phyloP scores from a whole-genome alignment of 192 early-diverging fungal genomes.

The Coemansia sp. region DNA sequence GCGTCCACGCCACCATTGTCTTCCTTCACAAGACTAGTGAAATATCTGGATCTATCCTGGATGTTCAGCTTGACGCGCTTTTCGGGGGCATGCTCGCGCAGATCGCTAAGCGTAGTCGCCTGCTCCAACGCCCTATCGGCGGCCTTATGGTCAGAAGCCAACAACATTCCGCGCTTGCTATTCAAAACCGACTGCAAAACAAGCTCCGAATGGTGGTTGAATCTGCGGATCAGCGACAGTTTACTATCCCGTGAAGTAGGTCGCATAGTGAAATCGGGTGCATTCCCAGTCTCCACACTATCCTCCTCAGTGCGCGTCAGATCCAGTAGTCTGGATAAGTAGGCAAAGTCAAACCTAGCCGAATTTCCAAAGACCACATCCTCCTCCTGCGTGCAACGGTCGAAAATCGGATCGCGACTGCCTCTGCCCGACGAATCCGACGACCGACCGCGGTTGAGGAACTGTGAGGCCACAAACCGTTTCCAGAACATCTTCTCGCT shows the following conservation, averaged over 20 bases:
- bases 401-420: conserved; percentile 72
- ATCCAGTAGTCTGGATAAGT: conserved; percentile 72
- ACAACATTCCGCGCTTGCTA: conserved; percentile 28
- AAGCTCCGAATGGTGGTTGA: conserved; percentile 86
- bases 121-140: conserved; percentile 54
- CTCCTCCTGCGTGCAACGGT: conserved; percentile 73
- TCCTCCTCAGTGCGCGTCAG: conserved; percentile 80
- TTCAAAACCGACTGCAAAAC: conserved; percentile 62
- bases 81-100: conserved; percentile 55
- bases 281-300: conserved; percentile 74
- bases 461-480: conserved; percentile 77
- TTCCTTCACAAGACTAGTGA: conserved; percentile 63
- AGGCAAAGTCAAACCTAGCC: conserved; percentile 57
- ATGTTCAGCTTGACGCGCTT: conserved; percentile 67
- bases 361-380: conserved; percentile 59
- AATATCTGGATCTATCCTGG: conserved; percentile 72
- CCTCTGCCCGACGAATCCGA: conserved; percentile 39
- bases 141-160: not conserved
- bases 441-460: conserved; percentile 80
- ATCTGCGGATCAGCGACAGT: conserved; percentile 75
- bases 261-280: conserved; percentile 81
- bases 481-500: conserved; percentile 84
- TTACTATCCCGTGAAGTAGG: conserved; percentile 65
- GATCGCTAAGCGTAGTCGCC: conserved; percentile 71
- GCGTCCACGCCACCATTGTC: conserved; percentile 1